phyloP scores from a whole-genome alignment of 2,329 filamentous ascomycete genomes.

The Calonectria honghensis region DNA sequence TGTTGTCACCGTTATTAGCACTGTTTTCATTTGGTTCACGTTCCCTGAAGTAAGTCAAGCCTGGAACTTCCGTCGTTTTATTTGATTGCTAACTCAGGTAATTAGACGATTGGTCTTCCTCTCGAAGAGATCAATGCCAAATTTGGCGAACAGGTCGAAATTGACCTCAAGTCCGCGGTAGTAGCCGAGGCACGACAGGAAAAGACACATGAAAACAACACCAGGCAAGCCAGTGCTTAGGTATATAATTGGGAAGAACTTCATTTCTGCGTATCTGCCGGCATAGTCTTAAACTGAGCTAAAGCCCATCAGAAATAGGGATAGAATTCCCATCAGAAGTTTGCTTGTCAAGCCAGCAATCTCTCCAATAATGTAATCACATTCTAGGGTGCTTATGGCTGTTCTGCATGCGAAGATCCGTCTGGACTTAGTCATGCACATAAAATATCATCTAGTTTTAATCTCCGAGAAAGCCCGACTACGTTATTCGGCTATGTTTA shows the following conservation, averaged over 20 bases:
- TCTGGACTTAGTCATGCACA: neutral
- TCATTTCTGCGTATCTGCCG: neutral
- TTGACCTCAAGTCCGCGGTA: slow-evolving; percentile 43
- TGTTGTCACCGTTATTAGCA: slow-evolving; percentile 40
- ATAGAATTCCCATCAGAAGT: too few relatives aligned
- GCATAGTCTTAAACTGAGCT: neutral
- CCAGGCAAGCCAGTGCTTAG: slow-evolving; percentile 1
- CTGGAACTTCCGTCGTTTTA: neutral
- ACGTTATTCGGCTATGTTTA: neutral
- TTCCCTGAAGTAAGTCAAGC: slow-evolving; percentile 43
- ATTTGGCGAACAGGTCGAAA: slow-evolving; percentile 43
- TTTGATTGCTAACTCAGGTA: neutral
- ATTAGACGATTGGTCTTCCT: slow-evolving; percentile 38
- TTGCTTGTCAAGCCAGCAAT: neutral
- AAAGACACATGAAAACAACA: slow-evolving; percentile 14
- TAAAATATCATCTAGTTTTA: neutral
- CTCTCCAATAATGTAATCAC: neutral
- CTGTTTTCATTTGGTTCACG: slow-evolving; percentile 54
- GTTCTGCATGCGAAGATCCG: neutral
- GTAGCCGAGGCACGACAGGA: slow-evolving; percentile 32
- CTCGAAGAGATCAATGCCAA: slow-evolving; percentile 47
- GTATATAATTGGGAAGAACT: neutral
- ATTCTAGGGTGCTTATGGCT: neutral
- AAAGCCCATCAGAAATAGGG: too few relatives aligned
- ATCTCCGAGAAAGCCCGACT: neutral